Base-by-base conservation (phyloP, 1,284 basidiomycete species). In the Sporisorium graminicola region DNA sequence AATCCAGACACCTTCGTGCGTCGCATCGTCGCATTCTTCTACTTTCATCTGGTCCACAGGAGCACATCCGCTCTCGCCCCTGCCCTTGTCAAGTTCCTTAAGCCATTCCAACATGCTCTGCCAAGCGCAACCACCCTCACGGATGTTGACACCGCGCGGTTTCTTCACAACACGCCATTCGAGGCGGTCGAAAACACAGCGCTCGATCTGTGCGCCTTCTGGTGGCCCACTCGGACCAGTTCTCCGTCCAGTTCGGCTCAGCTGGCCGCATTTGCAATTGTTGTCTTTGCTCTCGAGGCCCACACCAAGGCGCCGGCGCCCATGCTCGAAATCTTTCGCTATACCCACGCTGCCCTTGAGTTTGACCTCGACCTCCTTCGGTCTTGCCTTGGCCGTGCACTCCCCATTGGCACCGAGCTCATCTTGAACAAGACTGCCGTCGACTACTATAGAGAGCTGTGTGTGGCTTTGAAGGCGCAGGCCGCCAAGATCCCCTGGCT, bases 141-240 rank as follows among this genome's bases (percentile, higher is more conserved):
- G 1, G 18, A 2, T 12, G 5, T 12, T 12, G 46, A 65, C 16
- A 26, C 50, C 4, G 5, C 50, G 37, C 55, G 31, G 2, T n/a
- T 40, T 18, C 35, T 73, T 18, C 4, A 10, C 29, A 31, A 61
- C 20, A 63, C 63, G 1, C 58, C 52, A 7, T 67, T 70, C 24
- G 67, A 70, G 29, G 58, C 56, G 13, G 54, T 77, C 42, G 65
- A 69, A 42, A 35, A 52, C 3, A 65, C 62, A 7, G 72, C 70
- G n/a, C 35, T 77, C 26, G 70, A 76, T 35, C 51, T 76, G 16
- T 71, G 68, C 52, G 29, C 33, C 12, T 64, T 71, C 13, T 76
- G 68, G 74, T 76, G 74, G 74, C 55, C 61, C 14, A 31, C 43
- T 9, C 61, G 62, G n/a, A 14, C 24, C 9, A n/a, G 29, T 7